A percentile compares a stretch with the other conserved stretches of the same genome.
Evolutionary conservation across 306 rosid genomes (phyloP).

Genomic region (Trifolium pratense): DNA sequence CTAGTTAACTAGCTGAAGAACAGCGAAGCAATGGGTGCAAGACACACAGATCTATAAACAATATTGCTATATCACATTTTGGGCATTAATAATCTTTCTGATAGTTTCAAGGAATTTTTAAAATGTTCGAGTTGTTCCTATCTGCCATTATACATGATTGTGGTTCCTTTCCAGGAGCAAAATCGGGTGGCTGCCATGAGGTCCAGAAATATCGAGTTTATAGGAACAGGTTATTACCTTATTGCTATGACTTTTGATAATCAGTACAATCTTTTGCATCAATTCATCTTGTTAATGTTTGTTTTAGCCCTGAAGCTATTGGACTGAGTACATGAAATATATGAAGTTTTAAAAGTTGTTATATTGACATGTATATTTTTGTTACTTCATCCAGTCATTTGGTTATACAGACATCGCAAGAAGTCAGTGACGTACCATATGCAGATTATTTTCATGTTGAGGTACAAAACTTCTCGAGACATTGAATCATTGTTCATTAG

Average conservation of each 20-base stretch:
- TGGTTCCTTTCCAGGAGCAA: constrained; percentile 71
- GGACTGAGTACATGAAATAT: neutral
- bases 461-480: constrained; percentile 59
- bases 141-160: constrained; percentile 19
- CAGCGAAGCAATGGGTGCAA: constrained; percentile 13
- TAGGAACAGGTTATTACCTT: constrained; percentile 73
- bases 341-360: neutral
- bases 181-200: constrained; percentile 83
- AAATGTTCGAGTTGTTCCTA: constrained; percentile 26
- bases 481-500: constrained; percentile 1
- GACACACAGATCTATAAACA: constrained; percentile 14
- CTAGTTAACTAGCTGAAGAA: constrained; percentile 24
- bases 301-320: neutral
- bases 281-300: constrained; percentile 5
- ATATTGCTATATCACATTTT: constrained; percentile 5
- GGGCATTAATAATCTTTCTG: constrained; percentile 10
- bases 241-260: constrained; percentile 19
- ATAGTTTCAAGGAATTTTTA: constrained; percentile 5
- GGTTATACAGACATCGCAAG: constrained; percentile 91
- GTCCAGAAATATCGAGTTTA: constrained; percentile 74
- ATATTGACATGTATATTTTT: constrained; percentile 45
- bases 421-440: constrained; percentile 87
- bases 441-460: constrained; percentile 88
- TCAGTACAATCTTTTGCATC: constrained; percentile 12
- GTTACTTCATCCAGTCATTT: constrained; percentile 68